phyloP scores from a whole-genome alignment of 257 asterid species.

The Solanum tacnaense region DNA sequence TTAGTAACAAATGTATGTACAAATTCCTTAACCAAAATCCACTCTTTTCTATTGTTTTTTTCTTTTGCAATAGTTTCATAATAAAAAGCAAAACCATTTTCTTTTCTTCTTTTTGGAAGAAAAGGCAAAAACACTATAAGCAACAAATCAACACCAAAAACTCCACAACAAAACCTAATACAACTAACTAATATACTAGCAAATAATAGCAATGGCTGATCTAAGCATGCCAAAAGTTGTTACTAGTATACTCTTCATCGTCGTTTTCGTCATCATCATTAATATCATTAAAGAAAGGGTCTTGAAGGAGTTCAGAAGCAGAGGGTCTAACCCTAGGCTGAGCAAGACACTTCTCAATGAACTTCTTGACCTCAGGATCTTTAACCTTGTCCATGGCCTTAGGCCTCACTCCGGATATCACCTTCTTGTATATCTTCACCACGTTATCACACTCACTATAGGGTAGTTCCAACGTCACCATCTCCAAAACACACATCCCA shows the following conservation, averaged over 20 bases:
- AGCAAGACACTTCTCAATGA: slow-evolving; percentile 70
- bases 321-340: slow-evolving; percentile 63
- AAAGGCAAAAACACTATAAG: not conserved
- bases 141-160: not conserved
- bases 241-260: not conserved
- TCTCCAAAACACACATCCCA: slow-evolving; percentile 80
- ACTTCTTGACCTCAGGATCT: slow-evolving; percentile 44
- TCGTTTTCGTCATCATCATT: slow-evolving; percentile 38
- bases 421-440: slow-evolving; percentile 67
- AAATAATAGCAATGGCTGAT: not conserved
- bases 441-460: slow-evolving; percentile 59
- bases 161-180: not conserved
- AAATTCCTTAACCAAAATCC: not conserved
- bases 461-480: slow-evolving; percentile 64
- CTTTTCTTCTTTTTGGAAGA: not conserved
- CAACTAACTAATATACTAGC: not conserved
- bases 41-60: not conserved
- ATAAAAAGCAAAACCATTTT: not conserved
- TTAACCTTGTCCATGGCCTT: slow-evolving; percentile 59
- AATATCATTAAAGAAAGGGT: slow-evolving; percentile 57
- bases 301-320: slow-evolving; percentile 53
- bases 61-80: not conserved
- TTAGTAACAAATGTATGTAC: not conserved
- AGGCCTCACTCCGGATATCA: slow-evolving; percentile 59
- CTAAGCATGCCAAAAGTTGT: not conserved